Percentiles rank a stretch among this genome's conserved stretches.
Conservation (phyloP, 2,329 filamentous ascomycete species). For the Claviceps spartinae region DNA sequence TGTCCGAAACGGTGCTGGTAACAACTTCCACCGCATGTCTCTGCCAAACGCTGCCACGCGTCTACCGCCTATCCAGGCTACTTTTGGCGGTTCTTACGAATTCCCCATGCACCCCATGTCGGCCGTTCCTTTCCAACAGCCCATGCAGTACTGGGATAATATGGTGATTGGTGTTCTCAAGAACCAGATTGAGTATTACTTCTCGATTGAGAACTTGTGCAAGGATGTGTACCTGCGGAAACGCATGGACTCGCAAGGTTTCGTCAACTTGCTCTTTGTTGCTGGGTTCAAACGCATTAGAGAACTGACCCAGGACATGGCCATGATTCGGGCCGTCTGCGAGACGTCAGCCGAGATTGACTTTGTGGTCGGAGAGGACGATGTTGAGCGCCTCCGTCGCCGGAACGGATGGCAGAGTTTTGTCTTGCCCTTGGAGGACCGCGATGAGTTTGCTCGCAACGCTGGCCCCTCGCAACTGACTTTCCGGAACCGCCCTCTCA, state of each 20-base stretch:
- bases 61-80: conserved; percentile 23
- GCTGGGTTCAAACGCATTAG: conserved; percentile 66
- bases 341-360: conserved; percentile 61
- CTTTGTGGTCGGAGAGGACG: conserved; percentile 60
- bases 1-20: conserved; percentile 18
- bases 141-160: conserved; percentile 40
- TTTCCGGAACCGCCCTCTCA: conserved; percentile 22
- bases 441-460: conserved; percentile 60
- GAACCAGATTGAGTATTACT: conserved; percentile 73
- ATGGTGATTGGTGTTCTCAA: conserved; percentile 28
- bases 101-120: conserved; percentile 27
- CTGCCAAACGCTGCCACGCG: conserved; percentile 23
- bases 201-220: conserved; percentile 88
- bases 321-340: conserved; percentile 62
- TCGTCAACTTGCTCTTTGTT: conserved; percentile 68
- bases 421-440: conserved; percentile 56
- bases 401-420: conserved; percentile 68
- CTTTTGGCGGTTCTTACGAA: conserved; percentile 22
- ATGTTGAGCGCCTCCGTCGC: conserved; percentile 63
- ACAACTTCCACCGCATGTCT: conserved; percentile 26
- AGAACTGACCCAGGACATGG: conserved; percentile 41
- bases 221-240: conserved; percentile 82
- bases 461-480: conserved; percentile 42
- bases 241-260: conserved; percentile 92
- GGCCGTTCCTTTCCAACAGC: conserved; percentile 20